These are phyloP conservation scores for Laburnicola sp. DNA, from an alignment of 2,329 filamentous ascomycete genomes.

Conservation along the genomic window DNA sequence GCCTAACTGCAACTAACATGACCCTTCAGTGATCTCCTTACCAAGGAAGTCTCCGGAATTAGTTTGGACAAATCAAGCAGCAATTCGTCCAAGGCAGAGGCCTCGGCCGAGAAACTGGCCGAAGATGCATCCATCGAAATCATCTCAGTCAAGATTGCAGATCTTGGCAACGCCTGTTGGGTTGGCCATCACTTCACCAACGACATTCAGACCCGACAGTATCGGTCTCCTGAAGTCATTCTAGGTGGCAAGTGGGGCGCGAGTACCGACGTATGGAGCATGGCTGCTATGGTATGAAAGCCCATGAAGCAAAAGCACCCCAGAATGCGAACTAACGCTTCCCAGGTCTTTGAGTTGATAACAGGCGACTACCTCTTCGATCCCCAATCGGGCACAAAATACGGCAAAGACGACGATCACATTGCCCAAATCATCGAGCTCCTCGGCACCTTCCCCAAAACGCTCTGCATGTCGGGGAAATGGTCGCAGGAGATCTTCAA, in stretches of 20 bases:
- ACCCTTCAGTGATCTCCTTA: constrained; percentile 73
- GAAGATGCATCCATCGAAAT: constrained; percentile 69
- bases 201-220: constrained; percentile 97
- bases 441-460: constrained; percentile 89
- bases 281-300: constrained; percentile 89
- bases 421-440: constrained; percentile 99
- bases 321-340: constrained; percentile 15
- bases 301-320: not conserved
- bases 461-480: constrained; percentile 87
- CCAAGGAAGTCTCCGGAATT: constrained; percentile 91
- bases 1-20: constrained; percentile 3
- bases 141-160: constrained; percentile 98
- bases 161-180: constrained; percentile 98
- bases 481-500: constrained; percentile 99
- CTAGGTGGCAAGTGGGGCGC: constrained; percentile 97
- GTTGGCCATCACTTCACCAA: constrained; percentile 99
- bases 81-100: constrained; percentile 53
- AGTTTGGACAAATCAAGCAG: constrained; percentile 73
- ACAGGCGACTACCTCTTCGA: constrained; percentile 99
- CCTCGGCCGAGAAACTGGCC: constrained; percentile 61
- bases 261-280: constrained; percentile 99
- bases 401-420: constrained; percentile 98
- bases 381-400: constrained; percentile 96
- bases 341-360: constrained; percentile 91
- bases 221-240: constrained; percentile 95